Base-by-base conservation (phyloP, 805 yeast genomes). In the Candida corydali region DNA sequence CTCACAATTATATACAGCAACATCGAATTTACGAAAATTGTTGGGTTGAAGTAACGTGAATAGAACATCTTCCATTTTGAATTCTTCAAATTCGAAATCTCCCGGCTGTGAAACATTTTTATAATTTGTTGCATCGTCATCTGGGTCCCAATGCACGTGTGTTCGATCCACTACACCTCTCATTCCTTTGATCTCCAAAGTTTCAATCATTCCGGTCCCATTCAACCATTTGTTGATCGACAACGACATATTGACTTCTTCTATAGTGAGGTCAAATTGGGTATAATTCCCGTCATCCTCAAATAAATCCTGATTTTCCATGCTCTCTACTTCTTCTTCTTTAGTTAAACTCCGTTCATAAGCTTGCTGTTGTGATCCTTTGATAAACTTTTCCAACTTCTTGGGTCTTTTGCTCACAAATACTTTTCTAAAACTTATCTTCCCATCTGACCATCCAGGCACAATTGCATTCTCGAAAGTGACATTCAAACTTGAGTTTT, bases 141-240 rank as follows among this genome's bases (percentile, higher is more conserved):
- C 75, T 3, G 82, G 80, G 39, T 76, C 77, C 95, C 95, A 88
- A 37, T 61, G 63, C 14, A 93, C 93, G 56, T 84, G 91, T 0
- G 94, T 78, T 45, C 99, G 72, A 57, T 93, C 99, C 10, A 91
- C 82, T 1, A 89, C 84, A 2, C 99, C 99, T 40, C 98, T 70
- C 34, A 93, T 61, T 0, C 98, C 98, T 47, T 76, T 78, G 29
- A 91, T 69, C 34, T 85, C 85, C 41, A 87, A 51, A 8, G 66
- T 88, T 42, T 86, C 82, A 14, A 93, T 62, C 12, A 93, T 82
- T 0, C 99, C 98, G 36, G 73, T 73, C 0, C 98, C 98, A 48
- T 85, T 82, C 36, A 93, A 64, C 94, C 97, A 93, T 51, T 87
- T 86, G 36, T 76, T 69, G 46, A 93, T 77, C 9, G 94, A 84